Conservation (phyloP, 2,329 filamentous ascomycete genomes). For the Ceratocystis colombiana region DNA sequence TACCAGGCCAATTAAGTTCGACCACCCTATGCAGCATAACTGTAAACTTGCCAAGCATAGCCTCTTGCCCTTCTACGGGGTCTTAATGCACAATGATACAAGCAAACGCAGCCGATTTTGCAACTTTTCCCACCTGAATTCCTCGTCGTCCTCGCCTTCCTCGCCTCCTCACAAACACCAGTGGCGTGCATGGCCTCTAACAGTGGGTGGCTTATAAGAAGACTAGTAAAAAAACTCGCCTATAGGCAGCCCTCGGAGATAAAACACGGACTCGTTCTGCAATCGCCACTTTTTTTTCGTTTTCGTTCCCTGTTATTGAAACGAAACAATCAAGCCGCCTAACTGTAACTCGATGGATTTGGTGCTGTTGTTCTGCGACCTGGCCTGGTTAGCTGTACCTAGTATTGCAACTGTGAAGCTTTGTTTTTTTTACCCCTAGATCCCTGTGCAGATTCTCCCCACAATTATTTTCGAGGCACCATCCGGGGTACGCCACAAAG, state of each 20-base stretch:
- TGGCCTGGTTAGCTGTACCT: neutral
- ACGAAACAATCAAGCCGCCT: conserved; percentile 1
- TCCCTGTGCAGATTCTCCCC: neutral
- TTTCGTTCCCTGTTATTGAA: neutral
- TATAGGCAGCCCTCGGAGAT: neutral
- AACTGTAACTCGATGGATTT: neutral
- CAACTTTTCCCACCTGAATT: too few species aligned
- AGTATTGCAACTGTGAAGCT: neutral
- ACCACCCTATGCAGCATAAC: neutral
- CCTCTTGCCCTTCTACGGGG: too few species aligned
- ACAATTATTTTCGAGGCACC: neutral
- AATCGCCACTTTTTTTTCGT: neutral
- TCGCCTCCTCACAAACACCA: neutral
- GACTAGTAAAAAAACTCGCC: neutral
- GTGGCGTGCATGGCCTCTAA: neutral
- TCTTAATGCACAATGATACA: too few species aligned
- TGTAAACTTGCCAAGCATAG: neutral
- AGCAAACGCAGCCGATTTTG: too few species aligned
- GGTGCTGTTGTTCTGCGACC: neutral
- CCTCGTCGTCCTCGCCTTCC: too few species aligned
- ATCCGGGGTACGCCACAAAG: neutral
- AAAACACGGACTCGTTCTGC: neutral
- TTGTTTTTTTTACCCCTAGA: neutral
- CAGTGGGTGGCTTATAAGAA: neutral
- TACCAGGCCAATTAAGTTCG: neutral